Base-by-base conservation (phyloP, 2,329 filamentous ascomycete genomes). In the Aureobasidium sp. region DNA sequence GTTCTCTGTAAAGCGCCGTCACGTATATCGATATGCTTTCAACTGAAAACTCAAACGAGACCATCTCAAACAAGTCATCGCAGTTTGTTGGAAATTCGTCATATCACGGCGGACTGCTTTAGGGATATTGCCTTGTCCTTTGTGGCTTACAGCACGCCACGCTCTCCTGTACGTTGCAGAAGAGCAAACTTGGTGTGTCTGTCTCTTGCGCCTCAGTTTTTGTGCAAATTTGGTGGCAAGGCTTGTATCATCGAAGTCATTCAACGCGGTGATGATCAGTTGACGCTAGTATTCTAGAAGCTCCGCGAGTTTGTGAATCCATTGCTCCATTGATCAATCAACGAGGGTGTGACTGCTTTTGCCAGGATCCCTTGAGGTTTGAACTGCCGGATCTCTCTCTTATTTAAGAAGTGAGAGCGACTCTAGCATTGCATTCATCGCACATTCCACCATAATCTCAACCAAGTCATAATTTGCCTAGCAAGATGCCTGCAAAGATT, bases 401-500 rank as follows among this genome's bases (percentile, higher is more conserved):
- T 49, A 49, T 34, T 49, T 49, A 49, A 49, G 34, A 17, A 29
- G 32, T 11, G 6, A 3, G 42, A 16, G 35, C 5, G 12, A 21
- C 44, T 37, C 44, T 37, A 12, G 14, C 21, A 24, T 27, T 14
- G 16, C 22, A 35, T 14, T 12, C 12, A 24, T 30, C 14, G 12
- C n/a, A 17, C 21, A 29, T 16, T 7, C 16, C 22, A 12, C 6
- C 10, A 24, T 22, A 35, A n/a, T 14, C 32, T 25, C 12, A 29
- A 21, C 22, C 19, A 44, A 21, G 4, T 12, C 7, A 21, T 16
- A 12, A 22, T n/a, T 22, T 10, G 24, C 22, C 24, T n/a, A 24
- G 22, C 45, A 42, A 29, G n/a, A 59, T 59, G 57, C 57, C 57
- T 29, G 55, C 57, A 27, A 58, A 57, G 32, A 47, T 59, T 17